Percentiles rank a stretch among this genome's conserved stretches.
Conservation (phyloP, 192 early-diverging fungal genomes). For the Coemansia sp. region DNA sequence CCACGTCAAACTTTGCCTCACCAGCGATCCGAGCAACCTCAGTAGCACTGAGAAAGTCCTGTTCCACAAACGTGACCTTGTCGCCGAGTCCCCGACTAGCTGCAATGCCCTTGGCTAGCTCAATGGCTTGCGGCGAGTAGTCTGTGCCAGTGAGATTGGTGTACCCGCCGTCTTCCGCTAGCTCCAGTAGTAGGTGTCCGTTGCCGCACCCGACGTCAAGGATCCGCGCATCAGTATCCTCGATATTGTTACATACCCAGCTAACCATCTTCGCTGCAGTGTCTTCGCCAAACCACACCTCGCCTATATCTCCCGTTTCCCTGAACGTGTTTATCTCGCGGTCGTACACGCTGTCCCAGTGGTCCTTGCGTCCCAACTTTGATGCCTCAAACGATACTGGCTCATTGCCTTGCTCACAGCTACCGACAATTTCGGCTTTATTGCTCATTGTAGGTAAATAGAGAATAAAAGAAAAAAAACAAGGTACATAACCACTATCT, state of each 20-base stretch:
- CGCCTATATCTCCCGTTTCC: conserved; percentile 84
- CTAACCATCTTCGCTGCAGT: conserved; percentile 81
- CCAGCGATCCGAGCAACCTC: conserved; percentile 45
- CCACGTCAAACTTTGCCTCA: conserved; percentile 50
- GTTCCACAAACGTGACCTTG: conserved; percentile 55
- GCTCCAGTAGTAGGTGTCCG: conserved; percentile 79
- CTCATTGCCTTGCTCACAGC: background rate
- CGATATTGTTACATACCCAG: conserved; percentile 65
- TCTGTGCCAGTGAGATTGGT: conserved; percentile 78
- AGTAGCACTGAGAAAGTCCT: conserved; percentile 59
- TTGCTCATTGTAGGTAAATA: background rate
- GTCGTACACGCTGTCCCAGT: conserved; percentile 83
- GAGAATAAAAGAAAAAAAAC: background rate
- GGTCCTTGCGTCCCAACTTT: conserved; percentile 45
- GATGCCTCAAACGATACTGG: conserved; percentile 37
- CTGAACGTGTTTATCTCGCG: conserved; percentile 78
- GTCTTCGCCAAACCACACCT: conserved; percentile 90
- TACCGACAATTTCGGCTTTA: background rate
- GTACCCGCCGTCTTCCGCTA: conserved; percentile 65
- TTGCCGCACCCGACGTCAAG: conserved; percentile 93
- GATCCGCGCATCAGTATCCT: conserved; percentile 38
- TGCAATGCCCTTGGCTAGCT: conserved; percentile 68
- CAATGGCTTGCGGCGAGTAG: conserved; percentile 76
- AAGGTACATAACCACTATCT: background rate
- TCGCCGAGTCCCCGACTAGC: conserved; percentile 34